Percentiles rank a stretch among this genome's conserved stretches.
Evolutionary conservation across 192 early-diverging fungal species (phyloP).

Genomic region (Umbelopsis isabellina): DNA sequence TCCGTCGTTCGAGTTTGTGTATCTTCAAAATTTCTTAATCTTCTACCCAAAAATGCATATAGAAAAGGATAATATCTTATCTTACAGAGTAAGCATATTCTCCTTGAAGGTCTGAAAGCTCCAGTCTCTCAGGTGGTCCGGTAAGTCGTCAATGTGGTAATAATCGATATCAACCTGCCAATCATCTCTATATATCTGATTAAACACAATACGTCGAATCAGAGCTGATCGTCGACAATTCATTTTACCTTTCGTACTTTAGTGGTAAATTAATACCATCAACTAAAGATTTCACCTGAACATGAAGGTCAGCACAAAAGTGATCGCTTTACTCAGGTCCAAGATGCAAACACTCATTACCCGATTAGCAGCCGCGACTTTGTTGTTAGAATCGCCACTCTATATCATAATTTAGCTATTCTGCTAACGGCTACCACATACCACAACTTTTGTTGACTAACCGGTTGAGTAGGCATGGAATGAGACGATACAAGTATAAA

Average conservation of each 20-base stretch:
- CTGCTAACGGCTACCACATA: too few species aligned
- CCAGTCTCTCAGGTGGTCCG: conserved; percentile 47
- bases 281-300: conserved; percentile 8
- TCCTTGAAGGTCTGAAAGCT: conserved; percentile 58
- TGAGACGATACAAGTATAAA: too few species aligned
- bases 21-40: conserved; percentile 36
- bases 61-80: not conserved
- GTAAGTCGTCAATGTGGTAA: conserved; percentile 45
- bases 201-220: not conserved
- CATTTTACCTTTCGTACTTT: conserved; percentile 26
- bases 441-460: too few species aligned
- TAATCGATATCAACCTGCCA: conserved; percentile 38
- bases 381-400: not conserved
- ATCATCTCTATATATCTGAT: conserved; percentile 17
- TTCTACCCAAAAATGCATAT: not conserved
- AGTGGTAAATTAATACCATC: conserved; percentile 19
- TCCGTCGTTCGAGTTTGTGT: conserved; percentile 65
- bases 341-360: not conserved
- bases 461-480: too few species aligned
- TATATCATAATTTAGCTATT: not conserved
- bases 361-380: not conserved
- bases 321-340: not conserved
- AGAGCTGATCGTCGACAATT: not conserved
- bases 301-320: not conserved
- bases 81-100: conserved; percentile 66